phyloP scores from a whole-genome alignment of 495 filamentous ascomycete genomes.

The Darksidea phi region DNA sequence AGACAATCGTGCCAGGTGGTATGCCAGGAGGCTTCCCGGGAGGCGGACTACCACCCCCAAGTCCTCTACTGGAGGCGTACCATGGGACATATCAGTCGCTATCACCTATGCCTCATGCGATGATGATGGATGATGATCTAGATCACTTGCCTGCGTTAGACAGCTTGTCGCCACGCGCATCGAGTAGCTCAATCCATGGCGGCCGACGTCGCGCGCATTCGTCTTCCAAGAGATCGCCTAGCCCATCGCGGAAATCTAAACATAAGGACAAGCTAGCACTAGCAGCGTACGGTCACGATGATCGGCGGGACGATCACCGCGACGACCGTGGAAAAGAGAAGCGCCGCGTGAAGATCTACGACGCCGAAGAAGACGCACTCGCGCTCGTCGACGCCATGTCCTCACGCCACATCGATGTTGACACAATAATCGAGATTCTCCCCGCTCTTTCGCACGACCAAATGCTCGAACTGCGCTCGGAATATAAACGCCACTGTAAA shows the following conservation, averaged over 20 bases:
- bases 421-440: constrained; percentile 76
- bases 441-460: constrained; percentile 83
- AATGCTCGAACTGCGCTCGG: constrained; percentile 73
- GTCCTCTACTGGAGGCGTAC: constrained; percentile 88
- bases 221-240: constrained; percentile 20
- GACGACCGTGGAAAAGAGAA: constrained; percentile 32
- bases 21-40: constrained; percentile 38
- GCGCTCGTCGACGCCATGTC: constrained; percentile 71
- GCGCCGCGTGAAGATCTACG: constrained; percentile 66
- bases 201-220: constrained; percentile 25
- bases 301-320: background rate
- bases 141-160: constrained; percentile 40
- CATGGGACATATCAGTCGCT: constrained; percentile 92
- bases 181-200: constrained; percentile 26
- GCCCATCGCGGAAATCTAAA: constrained; percentile 19
- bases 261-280: constrained; percentile 30
- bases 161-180: constrained; percentile 27
- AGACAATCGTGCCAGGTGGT: constrained; percentile 33
- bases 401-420: constrained; percentile 62
- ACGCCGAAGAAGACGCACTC: constrained; percentile 74
- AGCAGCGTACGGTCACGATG: background rate
- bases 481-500: constrained; percentile 89
- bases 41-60: constrained; percentile 59
- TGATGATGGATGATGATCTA: constrained; percentile 47
- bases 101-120: constrained; percentile 87